Conservation (phyloP, 495 filamentous ascomycete genomes). For the Friedmanniomyces endolithicus region DNA sequence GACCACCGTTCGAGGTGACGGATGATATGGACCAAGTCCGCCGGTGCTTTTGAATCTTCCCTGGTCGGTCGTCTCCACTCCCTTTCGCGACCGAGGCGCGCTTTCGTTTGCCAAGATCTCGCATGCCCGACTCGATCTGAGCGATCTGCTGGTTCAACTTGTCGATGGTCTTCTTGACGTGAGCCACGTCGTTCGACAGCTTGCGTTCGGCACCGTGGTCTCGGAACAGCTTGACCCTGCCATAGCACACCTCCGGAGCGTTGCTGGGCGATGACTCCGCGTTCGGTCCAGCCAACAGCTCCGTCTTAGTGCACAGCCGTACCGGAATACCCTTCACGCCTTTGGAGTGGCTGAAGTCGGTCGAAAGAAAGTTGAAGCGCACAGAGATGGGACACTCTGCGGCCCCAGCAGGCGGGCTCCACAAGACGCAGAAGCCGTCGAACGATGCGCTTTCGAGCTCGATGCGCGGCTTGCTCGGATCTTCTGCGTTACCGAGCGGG, state of each 20-base stretch:
- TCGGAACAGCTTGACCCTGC: slow-evolving; percentile 92
- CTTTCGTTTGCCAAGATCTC: slow-evolving; percentile 81
- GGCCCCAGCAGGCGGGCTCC: slow-evolving; percentile 56
- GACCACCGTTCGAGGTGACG: slow-evolving; percentile 51
- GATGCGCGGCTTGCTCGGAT: slow-evolving; percentile 56
- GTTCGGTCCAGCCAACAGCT: slow-evolving; percentile 37
- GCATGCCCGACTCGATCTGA: slow-evolving; percentile 78
- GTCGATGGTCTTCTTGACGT: slow-evolving; percentile 87
- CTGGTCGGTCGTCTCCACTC: slow-evolving; percentile 41
- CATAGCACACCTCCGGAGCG: slow-evolving; percentile 67
- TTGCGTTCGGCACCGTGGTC: slow-evolving; percentile 96
- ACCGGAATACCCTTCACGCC: slow-evolving; percentile 95
- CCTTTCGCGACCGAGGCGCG: slow-evolving; percentile 45
- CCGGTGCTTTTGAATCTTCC: slow-evolving; percentile 80
- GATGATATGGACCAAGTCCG: slow-evolving; percentile 95
- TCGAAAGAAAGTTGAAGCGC: slow-evolving; percentile 95
- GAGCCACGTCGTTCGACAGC: slow-evolving; percentile 81
- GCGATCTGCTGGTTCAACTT: slow-evolving; percentile 85
- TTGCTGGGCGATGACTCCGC: slow-evolving; percentile 33
- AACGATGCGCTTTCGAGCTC: slow-evolving; percentile 76
- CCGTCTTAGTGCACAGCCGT: slow-evolving; percentile 80
- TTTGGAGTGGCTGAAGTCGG: slow-evolving; percentile 96
- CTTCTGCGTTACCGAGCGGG: slow-evolving; percentile 51
- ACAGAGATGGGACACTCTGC: slow-evolving; percentile 69
- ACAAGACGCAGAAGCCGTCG: slow-evolving; percentile 82